phyloP scores from a whole-genome alignment of 768 basidiomycete species.

The Rhizopogon vulgaris region DNA sequence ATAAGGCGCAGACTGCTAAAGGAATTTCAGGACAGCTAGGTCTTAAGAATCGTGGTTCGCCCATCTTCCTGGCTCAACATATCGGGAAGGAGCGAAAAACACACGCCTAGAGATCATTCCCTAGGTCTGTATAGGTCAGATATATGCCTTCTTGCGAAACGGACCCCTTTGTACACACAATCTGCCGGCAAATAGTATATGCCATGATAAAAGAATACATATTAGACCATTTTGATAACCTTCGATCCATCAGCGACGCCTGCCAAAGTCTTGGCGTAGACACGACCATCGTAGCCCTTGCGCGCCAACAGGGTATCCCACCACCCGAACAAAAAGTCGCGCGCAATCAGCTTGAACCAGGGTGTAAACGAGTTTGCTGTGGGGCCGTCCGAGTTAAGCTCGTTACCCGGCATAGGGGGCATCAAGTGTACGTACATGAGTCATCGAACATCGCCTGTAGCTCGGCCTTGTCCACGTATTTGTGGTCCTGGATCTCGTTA shows the following conservation, averaged over 20 bases:
- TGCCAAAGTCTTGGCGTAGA: slow-evolving; percentile 42
- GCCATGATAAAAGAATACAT: neutral
- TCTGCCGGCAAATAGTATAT: neutral
- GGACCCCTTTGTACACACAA: neutral
- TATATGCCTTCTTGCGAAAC: neutral
- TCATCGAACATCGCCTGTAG: slow-evolving; percentile 87
- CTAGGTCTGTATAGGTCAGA: neutral
- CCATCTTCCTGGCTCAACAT: too few relatives aligned
- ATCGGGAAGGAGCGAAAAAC: too few relatives aligned
- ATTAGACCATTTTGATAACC: slow-evolving; percentile 60
- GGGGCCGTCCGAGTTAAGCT: neutral
- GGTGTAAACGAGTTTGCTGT: slow-evolving; percentile 89
- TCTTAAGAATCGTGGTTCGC: too few relatives aligned
- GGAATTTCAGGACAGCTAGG: too few relatives aligned
- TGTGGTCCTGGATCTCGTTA: slow-evolving; percentile 89
- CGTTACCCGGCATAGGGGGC: neutral
- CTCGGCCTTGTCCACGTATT: slow-evolving; percentile 89
- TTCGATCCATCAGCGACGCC: slow-evolving; percentile 67
- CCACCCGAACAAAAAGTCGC: slow-evolving; percentile 97
- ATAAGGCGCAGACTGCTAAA: too few relatives aligned
- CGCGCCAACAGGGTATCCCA: slow-evolving; percentile 86
- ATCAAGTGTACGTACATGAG: slow-evolving; percentile 41
- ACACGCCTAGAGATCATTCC: too few relatives aligned
- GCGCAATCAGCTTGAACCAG: slow-evolving; percentile 98
- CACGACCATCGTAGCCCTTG: slow-evolving; percentile 46